Conservation (phyloP, 2,329 filamentous ascomycete species). For the Hyphodiscus sp. region DNA sequence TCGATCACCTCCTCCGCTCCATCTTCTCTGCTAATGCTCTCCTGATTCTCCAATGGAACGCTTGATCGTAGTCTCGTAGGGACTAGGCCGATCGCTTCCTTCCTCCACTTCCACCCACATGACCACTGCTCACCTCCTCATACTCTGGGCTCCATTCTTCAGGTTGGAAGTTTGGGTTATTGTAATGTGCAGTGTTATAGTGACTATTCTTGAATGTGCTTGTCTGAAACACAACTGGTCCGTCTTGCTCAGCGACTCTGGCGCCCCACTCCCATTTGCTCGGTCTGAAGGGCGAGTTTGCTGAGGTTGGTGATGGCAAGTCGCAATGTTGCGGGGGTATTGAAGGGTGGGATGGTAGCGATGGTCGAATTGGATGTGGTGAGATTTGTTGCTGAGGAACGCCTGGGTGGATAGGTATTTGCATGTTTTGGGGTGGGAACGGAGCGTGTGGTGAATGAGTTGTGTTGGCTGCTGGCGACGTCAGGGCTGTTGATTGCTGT, state of each 20-base stretch:
- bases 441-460: conserved; percentile 7
- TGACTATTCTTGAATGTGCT: conserved; percentile 60
- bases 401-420: conserved; percentile 18
- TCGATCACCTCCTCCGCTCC: neutral
- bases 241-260: conserved; percentile 26
- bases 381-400: conserved; percentile 1
- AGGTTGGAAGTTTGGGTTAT: conserved; percentile 56
- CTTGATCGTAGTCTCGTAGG: no score
- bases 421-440: conserved; percentile 3
- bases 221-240: conserved; percentile 34
- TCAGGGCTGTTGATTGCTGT: conserved; percentile 19
- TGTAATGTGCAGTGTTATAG: conserved; percentile 61
- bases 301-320: conserved; percentile 18
- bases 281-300: conserved; percentile 25
- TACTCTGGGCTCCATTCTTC: conserved; percentile 39
- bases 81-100: neutral
- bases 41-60: no score
- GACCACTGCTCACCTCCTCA: conserved; percentile 18
- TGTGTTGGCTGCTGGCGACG: conserved; percentile 14
- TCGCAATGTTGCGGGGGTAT: conserved; percentile 6
- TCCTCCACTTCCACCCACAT: neutral
- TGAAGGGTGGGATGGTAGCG: conserved; percentile 11
- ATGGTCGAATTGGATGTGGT: conserved; percentile 10
- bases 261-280: conserved; percentile 30
- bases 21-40: no score